A percentile compares a stretch with the other conserved stretches of the same genome.
phyloP scores from a whole-genome alignment of 305 asterid genomes.

The Solanum hybrid region DNA sequence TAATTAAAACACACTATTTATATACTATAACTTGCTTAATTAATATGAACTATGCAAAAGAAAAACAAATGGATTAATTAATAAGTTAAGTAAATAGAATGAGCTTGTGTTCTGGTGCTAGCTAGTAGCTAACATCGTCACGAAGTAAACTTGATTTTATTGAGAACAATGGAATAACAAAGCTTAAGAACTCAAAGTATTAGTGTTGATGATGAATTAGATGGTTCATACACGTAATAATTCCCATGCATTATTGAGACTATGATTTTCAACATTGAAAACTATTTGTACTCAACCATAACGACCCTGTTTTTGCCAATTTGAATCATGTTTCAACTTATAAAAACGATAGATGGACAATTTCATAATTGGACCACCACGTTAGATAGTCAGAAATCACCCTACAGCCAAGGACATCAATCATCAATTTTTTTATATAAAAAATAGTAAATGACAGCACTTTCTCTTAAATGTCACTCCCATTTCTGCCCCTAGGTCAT shows the following conservation, averaged over 20 bases:
- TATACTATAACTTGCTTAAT: background rate
- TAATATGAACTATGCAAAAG: background rate
- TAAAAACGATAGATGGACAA: background rate
- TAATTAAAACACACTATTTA: background rate
- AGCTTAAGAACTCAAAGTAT: background rate
- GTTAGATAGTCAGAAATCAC: slow-evolving; percentile 6
- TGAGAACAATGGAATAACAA: background rate
- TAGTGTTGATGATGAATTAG: background rate
- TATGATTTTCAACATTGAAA: background rate
- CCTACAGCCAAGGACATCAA: slow-evolving; percentile 6
- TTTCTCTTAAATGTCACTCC: background rate
- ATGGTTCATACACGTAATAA: background rate
- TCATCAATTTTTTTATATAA: background rate
- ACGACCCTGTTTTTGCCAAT: background rate
- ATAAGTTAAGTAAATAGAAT: background rate
- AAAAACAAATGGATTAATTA: background rate
- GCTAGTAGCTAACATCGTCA: background rate
- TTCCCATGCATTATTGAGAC: background rate
- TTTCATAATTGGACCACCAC: slow-evolving; percentile 5
- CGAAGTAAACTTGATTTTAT: background rate
- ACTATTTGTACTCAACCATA: background rate
- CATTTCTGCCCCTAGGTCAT: background rate
- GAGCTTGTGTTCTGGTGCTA: background rate
- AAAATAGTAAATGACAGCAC: background rate
- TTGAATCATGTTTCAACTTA: background rate